Conservation (phyloP, 257 asterid genomes). For the Ilex aquifolium region DNA sequence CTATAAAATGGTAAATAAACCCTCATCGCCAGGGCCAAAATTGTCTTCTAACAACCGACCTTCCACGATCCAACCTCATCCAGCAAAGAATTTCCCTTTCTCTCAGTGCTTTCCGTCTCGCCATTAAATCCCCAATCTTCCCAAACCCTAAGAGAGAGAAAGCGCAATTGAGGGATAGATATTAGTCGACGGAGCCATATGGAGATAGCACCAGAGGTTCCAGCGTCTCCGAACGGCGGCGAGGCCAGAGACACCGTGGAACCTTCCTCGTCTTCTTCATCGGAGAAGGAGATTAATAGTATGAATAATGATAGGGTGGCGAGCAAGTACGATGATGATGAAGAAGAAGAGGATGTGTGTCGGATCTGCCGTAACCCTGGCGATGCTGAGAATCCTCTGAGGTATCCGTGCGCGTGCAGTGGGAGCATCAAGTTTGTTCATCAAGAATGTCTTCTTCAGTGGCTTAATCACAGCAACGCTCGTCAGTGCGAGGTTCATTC, state of each 20-base stretch:
- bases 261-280: conserved; percentile 28
- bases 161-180: too few relatives aligned
- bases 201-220: conserved; percentile 83
- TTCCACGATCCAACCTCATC: too few relatives aligned
- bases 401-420: conserved; percentile 95
- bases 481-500: conserved; percentile 87
- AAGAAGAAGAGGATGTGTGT: conserved; percentile 93
- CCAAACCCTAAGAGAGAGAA: too few relatives aligned
- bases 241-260: conserved; percentile 4
- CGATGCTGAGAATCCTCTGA: conserved; percentile 82
- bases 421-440: conserved; percentile 96
- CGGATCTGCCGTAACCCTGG: conserved; percentile 98
- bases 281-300: conserved; percentile 16
- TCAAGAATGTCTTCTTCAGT: conserved; percentile 95
- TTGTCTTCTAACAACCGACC: too few relatives aligned
- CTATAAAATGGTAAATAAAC: too few relatives aligned
- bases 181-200: conserved; percentile 17
- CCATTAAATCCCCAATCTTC: too few relatives aligned
- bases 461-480: conserved; percentile 99
- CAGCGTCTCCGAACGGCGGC: conserved; percentile 25
- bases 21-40: too few relatives aligned
- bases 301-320: conserved; percentile 15
- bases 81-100: too few relatives aligned
- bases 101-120: too few relatives aligned
- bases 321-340: conserved; percentile 67